phyloP scores from a whole-genome alignment of 1,284 basidiomycete species.

The Puccinia triticina region DNA sequence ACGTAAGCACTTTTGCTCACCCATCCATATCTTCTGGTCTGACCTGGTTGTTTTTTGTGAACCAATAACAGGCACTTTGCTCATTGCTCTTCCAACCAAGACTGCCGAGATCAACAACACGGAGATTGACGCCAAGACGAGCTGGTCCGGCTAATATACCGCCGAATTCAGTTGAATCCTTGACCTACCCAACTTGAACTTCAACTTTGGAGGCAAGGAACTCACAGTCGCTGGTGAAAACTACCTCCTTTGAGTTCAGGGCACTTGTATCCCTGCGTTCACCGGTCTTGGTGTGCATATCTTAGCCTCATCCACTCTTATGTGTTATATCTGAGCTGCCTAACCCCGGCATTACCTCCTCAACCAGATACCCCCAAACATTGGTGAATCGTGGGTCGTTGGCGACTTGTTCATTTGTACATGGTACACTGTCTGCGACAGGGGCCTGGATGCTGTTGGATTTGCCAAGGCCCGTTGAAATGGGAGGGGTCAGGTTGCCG shows the following conservation, averaged over 20 bases:
- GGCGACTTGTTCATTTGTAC: conserved; percentile 78
- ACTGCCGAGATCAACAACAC: conserved; percentile 97
- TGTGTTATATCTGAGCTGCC: not conserved
- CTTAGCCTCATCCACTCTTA: not conserved
- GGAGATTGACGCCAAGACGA: conserved; percentile 81
- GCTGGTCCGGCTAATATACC: conserved; percentile 92
- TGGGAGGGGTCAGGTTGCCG: not conserved
- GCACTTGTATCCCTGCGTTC: conserved; percentile 93
- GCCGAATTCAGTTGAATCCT: conserved; percentile 86
- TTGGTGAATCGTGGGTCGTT: conserved; percentile 87
- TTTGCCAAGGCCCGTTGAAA: conserved; percentile 68
- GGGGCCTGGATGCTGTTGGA: conserved; percentile 78
- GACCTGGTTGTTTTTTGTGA: too few species aligned
- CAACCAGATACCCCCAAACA: conserved; percentile 71
- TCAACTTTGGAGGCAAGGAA: conserved; percentile 77
- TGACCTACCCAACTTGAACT: conserved; percentile 79
- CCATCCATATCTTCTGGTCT: not conserved
- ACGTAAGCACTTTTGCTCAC: conserved; percentile 62
- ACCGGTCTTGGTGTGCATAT: conserved; percentile 74
- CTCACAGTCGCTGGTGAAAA: conserved; percentile 81
- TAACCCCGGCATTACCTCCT: not conserved
- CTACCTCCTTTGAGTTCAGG: conserved; percentile 84
- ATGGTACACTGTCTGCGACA: conserved; percentile 89
- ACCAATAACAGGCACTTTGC: conserved; percentile 72
- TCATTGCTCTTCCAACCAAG: conserved; percentile 89